Conservation (phyloP, 306 rosid genomes). For the Prunus mongolica region DNA sequence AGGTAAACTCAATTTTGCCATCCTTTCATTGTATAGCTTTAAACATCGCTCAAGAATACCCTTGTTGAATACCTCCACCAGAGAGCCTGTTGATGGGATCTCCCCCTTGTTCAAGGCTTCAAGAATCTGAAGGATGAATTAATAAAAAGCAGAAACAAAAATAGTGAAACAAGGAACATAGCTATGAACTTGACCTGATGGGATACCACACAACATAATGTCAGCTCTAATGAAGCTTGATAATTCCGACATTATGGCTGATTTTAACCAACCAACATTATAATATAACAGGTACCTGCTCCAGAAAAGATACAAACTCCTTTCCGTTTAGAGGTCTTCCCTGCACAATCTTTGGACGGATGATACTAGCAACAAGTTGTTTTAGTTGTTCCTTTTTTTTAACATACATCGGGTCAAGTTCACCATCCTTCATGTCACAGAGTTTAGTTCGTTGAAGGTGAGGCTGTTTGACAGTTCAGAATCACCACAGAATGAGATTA, state of each 20-base stretch:
- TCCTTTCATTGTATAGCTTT: slow-evolving; percentile 57
- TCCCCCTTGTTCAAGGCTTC: slow-evolving; percentile 98
- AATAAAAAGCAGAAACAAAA: slow-evolving; percentile 17
- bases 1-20: slow-evolving; percentile 61
- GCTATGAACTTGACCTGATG: not conserved
- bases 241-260: not conserved
- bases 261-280: not conserved
- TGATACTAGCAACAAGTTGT: slow-evolving; percentile 68
- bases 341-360: slow-evolving; percentile 88
- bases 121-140: slow-evolving; percentile 58
- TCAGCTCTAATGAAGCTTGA: not conserved
- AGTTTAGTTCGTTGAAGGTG: slow-evolving; percentile 93
- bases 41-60: slow-evolving; percentile 88
- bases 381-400: slow-evolving; percentile 73
- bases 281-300: slow-evolving; percentile 57
- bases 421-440: slow-evolving; percentile 88
- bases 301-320: slow-evolving; percentile 78
- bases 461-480: slow-evolving; percentile 62
- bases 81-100: slow-evolving; percentile 97
- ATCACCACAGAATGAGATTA: slow-evolving; percentile 15
- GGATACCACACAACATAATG: not conserved
- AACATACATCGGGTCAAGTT: slow-evolving; percentile 74
- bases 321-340: slow-evolving; percentile 75
- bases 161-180: slow-evolving; percentile 4
- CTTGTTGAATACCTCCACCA: slow-evolving; percentile 92